Evolutionary conservation across 169 alveolate genomes (phyloP), one percentile per base, ranked within the genome.

Genomic region (Cryptosporidium xiaoi): DNA sequence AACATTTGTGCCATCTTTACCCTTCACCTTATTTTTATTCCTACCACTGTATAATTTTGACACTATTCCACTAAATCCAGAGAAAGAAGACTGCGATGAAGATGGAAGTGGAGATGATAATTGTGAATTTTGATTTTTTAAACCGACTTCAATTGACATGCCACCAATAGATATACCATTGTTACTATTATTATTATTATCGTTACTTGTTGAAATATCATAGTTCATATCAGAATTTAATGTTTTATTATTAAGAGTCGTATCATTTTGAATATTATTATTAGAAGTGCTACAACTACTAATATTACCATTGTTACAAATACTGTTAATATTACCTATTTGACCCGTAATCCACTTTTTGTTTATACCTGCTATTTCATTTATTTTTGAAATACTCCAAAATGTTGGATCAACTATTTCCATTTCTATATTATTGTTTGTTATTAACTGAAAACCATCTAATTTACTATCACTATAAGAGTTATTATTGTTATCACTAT

Each of bases 271-370:
- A 7, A n/a, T 16, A 1, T 53, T 53, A 53, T 13, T 48, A 48
- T 13, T 53, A n/a, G 64, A 53, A 53, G 64, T n/a, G 20, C 29
- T 6, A 53, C 29, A n/a, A 65, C 46, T 65, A 10, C 20, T 16
- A 40, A 16, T n/a, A 36, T 29, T 65, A 65, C 15, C 16, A 65
- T 34, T 65, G 77, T 65, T 65, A 40, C 58, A 6, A 33, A 8
- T 62, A 6, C 1, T n/a, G 18, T 66, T 31, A 66, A 46, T 31
- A 27, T 71, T 51, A 6, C 68, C 68, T 4, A 55, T 71, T n/a
- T 71, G 84, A 0, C 84, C 84, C 12, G 84, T 55, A 36, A 71
- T 71, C 84, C 84, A 71, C n/a, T 71, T 71, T 13, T 34, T 51
- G 27, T 71, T 71, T n/a, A 71, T 71, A 15, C 44, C 27, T 13